Evolutionary conservation across 169 alveolate species (phyloP).

Genomic region (Cryptosporidium viatorum): DNA sequence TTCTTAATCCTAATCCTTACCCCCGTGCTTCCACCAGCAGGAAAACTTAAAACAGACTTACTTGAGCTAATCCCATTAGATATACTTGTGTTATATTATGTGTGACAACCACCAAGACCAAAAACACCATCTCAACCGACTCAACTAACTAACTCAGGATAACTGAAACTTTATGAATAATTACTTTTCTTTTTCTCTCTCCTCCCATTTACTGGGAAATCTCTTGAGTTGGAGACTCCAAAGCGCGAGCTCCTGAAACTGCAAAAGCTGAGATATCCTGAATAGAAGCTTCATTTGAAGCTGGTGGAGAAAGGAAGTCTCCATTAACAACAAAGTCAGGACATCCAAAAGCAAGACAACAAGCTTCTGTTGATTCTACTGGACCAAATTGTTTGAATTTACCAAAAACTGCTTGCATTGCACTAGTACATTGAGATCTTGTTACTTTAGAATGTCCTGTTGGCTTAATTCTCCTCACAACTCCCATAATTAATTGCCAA

Average conservation of each 20-base stretch:
- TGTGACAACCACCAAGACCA: neutral
- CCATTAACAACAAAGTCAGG: constrained; percentile 16
- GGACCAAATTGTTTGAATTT: constrained; percentile 49
- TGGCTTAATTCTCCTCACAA: constrained; percentile 25
- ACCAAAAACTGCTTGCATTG: constrained; percentile 67
- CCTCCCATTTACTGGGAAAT: neutral
- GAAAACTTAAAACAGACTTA: constrained; percentile 14
- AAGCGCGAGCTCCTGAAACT: neutral
- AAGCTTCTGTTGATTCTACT: constrained; percentile 50
- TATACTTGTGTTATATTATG: constrained; percentile 43
- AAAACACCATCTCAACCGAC: neutral
- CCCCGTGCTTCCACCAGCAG: constrained; percentile 72
- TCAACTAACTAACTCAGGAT: constrained; percentile 15
- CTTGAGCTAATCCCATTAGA: constrained; percentile 20
- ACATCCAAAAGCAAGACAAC: constrained; percentile 58
- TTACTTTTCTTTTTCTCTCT: neutral
- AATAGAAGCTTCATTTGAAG: constrained; percentile 53
- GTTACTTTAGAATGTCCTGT: constrained; percentile 8
- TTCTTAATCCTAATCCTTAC: too few species aligned
- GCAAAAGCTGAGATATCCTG: neutral
- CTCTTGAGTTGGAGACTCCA: neutral
- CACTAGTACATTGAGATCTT: constrained; percentile 43
- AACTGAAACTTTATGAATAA: neutral
- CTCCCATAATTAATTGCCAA: constrained; percentile 59
- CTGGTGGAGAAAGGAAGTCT: constrained; percentile 65